Evolutionary conservation across 2,329 filamentous ascomycete species (phyloP), one percentile per base, ranked within the genome.

Genomic region (Periconia digitata): DNA sequence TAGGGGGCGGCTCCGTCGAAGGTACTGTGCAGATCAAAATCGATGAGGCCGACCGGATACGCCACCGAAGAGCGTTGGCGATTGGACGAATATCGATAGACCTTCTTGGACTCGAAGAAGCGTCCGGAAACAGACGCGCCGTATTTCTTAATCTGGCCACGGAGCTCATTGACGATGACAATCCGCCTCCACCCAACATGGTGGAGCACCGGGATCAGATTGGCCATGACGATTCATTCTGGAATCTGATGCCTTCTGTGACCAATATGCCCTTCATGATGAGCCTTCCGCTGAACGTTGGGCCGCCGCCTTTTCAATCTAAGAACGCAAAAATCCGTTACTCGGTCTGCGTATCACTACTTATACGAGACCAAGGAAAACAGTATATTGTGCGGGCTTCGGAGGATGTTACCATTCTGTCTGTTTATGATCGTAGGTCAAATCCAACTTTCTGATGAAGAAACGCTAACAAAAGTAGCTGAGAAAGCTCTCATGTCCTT

Each of bases 1-100:
- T 82, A n/a, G 79, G 79, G 16, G 79, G 79, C 22, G 77, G 79
- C 8, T 79, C 74, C 10, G 71, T 81, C 13, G 79, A 82, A 65
- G 79, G 79, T 17, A 71, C 72, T 46, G 68, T 79, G 12, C 73
- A 74, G 43, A 66, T 81, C 41, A 72, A 67, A 6, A 67, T 81
- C 29, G 76, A 80, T 45, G 75, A 77, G 52, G 71, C 73, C 40
- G 73, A 77, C 46, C 67, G 72, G 47, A 60, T 71, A 50, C 66
- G 74, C 48, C 72, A 75, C 48, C 72, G 72, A 53, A 67, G 70
- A 46, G 70, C 70, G 32, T 56, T 82, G 21, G 74, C 74, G 34
- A 72, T 82, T 41, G 74, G 73, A 12, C 72, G 74, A 29, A 72
- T 81, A 50, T 77, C 76, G 2, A 69, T 81, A 20, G 78, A 80